Percentiles rank a stretch among this genome's conserved stretches.
Evolutionary conservation across 495 filamentous ascomycete genomes (phyloP).

Genomic region (Lindgomyces ingoldianus): DNA sequence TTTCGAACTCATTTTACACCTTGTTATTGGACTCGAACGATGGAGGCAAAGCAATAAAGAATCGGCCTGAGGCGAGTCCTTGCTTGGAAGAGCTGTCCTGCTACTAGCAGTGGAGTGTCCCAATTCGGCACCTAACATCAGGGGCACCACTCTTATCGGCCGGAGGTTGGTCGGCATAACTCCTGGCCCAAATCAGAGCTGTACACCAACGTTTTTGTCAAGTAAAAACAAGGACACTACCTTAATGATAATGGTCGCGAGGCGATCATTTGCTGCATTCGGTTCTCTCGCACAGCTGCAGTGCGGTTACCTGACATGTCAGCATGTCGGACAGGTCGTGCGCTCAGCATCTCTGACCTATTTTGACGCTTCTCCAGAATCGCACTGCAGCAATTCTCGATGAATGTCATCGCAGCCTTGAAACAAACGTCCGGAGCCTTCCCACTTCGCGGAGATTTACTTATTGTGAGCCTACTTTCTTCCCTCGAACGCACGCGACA

Average conservation of each 20-base stretch:
- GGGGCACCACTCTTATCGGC: background rate
- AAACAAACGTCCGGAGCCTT: background rate
- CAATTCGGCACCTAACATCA: background rate
- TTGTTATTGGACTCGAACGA: background rate
- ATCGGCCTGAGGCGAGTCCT: background rate
- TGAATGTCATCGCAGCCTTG: background rate
- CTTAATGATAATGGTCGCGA: background rate
- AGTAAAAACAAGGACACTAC: background rate
- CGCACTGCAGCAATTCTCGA: background rate
- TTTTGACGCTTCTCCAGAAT: background rate
- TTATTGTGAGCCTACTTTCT: background rate
- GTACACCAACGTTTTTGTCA: background rate
- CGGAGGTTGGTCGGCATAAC: background rate
- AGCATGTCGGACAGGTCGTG: background rate
- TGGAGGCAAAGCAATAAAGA: background rate
- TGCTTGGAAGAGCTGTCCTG: background rate
- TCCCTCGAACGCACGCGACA: background rate
- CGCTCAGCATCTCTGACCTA: background rate
- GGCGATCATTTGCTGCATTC: background rate
- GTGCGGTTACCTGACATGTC: background rate
- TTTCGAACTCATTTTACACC: background rate
- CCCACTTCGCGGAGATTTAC: background rate
- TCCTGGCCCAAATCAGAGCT: background rate
- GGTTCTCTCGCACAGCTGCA: background rate
- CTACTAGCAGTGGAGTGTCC: background rate